Percentiles rank a stretch among this genome's conserved stretches.
Evolutionary conservation across 192 early-diverging fungal species (phyloP).

Genomic region (Coemansia javaensis): DNA sequence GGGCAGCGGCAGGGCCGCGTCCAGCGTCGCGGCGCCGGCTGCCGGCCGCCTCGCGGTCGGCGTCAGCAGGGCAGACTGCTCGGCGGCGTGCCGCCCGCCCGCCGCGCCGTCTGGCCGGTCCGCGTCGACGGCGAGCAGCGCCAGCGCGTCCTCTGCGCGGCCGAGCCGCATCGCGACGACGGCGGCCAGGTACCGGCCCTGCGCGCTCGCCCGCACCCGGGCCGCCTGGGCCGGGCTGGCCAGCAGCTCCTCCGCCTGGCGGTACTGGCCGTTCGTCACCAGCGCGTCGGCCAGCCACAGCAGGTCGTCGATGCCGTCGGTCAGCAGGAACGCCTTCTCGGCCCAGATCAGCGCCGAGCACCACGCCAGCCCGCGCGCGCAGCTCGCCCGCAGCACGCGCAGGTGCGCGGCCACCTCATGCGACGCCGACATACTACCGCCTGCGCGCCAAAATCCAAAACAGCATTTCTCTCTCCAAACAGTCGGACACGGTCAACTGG

Average conservation of each 20-base stretch:
- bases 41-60: constrained; percentile 1
- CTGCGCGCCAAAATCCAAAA: no score
- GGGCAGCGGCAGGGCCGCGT: constrained; percentile 1
- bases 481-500: no score
- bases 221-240: constrained; percentile 14
- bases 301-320: constrained; percentile 26
- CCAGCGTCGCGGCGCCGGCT: background rate
- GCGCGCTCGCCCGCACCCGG: constrained; percentile 11
- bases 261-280: constrained; percentile 47
- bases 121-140: constrained; percentile 16
- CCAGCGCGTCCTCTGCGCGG: constrained; percentile 43
- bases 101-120: background rate
- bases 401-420: constrained; percentile 34
- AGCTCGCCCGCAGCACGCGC: constrained; percentile 31
- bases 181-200: constrained; percentile 37
- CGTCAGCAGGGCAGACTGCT: background rate
- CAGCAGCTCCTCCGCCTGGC: constrained; percentile 46
- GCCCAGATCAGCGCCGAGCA: constrained; percentile 46
- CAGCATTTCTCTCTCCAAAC: no score
- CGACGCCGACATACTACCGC: constrained; percentile 17
- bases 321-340: constrained; percentile 36
- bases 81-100: background rate
- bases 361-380: constrained; percentile 41
- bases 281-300: constrained; percentile 46
- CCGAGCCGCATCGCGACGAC: constrained; percentile 47